Percentiles rank a stretch among this genome's conserved stretches.
Evolutionary conservation across 2,329 filamentous ascomycete genomes (phyloP).

Genomic region (Taxawa tesnikishii): DNA sequence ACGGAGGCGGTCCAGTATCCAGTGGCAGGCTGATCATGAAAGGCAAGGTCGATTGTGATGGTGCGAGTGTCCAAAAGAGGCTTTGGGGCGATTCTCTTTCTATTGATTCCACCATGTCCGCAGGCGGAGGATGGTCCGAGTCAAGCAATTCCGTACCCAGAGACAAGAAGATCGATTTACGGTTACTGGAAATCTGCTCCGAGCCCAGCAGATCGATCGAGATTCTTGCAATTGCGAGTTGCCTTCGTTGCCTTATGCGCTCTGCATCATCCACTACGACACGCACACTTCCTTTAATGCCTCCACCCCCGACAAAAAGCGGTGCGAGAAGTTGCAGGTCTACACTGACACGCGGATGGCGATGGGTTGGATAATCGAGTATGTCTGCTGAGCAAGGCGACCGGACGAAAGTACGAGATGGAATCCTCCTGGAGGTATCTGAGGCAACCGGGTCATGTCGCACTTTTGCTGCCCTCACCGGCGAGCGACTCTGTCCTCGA

Average conservation of each 20-base stretch:
- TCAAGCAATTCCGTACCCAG: conserved; percentile 40
- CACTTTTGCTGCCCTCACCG: conserved; percentile 31
- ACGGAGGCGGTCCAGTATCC: conserved; percentile 42
- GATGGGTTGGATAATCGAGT: conserved; percentile 34
- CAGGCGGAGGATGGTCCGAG: conserved; percentile 35
- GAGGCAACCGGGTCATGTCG: conserved; percentile 30
- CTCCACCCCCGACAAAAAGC: conserved; percentile 43
- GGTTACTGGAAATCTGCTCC: conserved; percentile 35
- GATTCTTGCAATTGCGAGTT: conserved; percentile 35
- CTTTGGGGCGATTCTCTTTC: conserved; percentile 24
- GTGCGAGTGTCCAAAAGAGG: conserved; percentile 36
- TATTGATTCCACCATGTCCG: conserved; percentile 34
- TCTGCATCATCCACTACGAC: conserved; percentile 36
- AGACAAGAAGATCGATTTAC: conserved; percentile 37
- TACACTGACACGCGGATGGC: conserved; percentile 36
- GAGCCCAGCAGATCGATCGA: conserved; percentile 40
- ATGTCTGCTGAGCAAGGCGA: conserved; percentile 34
- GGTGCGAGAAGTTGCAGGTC: conserved; percentile 38
- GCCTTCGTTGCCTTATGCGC: conserved; percentile 27
- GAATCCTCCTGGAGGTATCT: conserved; percentile 28
- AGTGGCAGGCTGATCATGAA: conserved; percentile 42
- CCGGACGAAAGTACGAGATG: conserved; percentile 37
- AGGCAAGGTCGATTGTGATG: conserved; percentile 34
- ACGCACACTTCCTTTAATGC: conserved; percentile 37
- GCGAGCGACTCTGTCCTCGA: conserved; percentile 34